Evolutionary conservation across 176 grass and related monocot species (phyloP), one percentile per base, ranked within the genome.

Genomic region (Avena eriantha): DNA sequence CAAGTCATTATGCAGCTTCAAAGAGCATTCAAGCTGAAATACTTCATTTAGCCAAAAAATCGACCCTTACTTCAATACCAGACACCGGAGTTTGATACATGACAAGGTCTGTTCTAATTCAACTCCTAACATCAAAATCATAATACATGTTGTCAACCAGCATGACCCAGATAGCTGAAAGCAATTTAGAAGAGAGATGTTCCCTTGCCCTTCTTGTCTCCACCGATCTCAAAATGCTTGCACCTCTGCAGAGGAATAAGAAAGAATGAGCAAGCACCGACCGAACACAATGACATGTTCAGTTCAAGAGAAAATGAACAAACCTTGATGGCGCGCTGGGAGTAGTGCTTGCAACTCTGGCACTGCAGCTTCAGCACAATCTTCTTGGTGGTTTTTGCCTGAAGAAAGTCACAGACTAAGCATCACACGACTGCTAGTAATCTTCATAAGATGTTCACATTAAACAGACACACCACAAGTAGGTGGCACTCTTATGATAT

Each of bases 341-440:
- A 94, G 57, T 89, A 97, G 66, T 97, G 94, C 82, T 97, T 97
- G 94, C 94, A 97, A 69, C 92, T 93, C 51, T 97, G 94, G 83
- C 94, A 94, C 63, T 97, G 90, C 39, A 97, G 73, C 90, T 97
- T 97, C 69, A 97, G 82, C 65, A 97, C 92, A 59, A 97, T 97
- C 85, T 94, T 97, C 88, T 97, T 94, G 69, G 92, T 97, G 68
- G 92, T 97, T 88, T 94, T 97, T 24, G 92, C 95, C 95, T 97
- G 87, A 85, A 86, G 86, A 19, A 47, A 47, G 7, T 0, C 48
- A 68, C 0, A 56, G 8, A 47, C 82, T 57, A 76, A 68, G 22
- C 14, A 35, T 33, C 29, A 13, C 4, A 5, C 7, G 9, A 24
- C 35, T 21, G 7, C 10, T 0, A 21, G 19, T 11, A 51, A 0